These are phyloP conservation scores for Lineolata rhizophorae DNA, from an alignment of 495 filamentous ascomycete species.

Conservation along the genomic window DNA sequence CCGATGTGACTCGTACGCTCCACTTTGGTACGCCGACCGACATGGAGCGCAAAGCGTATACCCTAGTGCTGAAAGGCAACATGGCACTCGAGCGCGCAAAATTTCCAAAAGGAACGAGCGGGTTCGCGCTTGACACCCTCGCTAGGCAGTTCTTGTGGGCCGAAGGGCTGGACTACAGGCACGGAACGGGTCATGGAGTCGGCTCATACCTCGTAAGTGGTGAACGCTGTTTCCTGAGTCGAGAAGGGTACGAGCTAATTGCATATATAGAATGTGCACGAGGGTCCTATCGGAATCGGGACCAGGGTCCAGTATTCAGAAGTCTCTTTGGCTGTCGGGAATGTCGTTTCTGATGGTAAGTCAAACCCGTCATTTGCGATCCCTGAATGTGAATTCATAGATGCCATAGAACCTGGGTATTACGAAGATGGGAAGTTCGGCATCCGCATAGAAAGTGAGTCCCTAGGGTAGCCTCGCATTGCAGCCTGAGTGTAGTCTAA, in stretches of 20 bases:
- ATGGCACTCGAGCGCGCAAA: conserved; percentile 72
- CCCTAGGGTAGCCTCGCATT: too few species aligned
- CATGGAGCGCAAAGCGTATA: conserved; percentile 80
- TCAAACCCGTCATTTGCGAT: not conserved
- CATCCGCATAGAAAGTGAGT: conserved; percentile 98
- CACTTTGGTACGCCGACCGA: conserved; percentile 77
- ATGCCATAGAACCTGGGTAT: conserved; percentile 59
- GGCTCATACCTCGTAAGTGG: conserved; percentile 51
- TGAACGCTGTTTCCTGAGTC: too few species aligned
- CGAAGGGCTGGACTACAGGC: conserved; percentile 80
- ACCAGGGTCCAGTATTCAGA: conserved; percentile 81
- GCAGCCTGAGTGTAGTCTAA: too few species aligned
- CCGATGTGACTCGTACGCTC: conserved; percentile 82
- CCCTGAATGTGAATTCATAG: too few species aligned
- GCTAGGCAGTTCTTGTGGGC: conserved; percentile 88
- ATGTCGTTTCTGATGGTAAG: conserved; percentile 67
- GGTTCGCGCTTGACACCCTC: conserved; percentile 73
- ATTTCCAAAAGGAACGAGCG: conserved; percentile 88
- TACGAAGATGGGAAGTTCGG: conserved; percentile 96
- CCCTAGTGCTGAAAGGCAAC: conserved; percentile 88
- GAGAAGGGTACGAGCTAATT: not conserved
- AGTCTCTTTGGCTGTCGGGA: conserved; percentile 71
- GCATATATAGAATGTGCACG: conserved; percentile 63
- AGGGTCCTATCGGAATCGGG: conserved; percentile 92
- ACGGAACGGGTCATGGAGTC: conserved; percentile 93